Percentiles rank a stretch among this genome's conserved stretches.
Evolutionary conservation across 2,329 filamentous ascomycete genomes (phyloP).

Genomic region (Nannizzia gypsea): DNA sequence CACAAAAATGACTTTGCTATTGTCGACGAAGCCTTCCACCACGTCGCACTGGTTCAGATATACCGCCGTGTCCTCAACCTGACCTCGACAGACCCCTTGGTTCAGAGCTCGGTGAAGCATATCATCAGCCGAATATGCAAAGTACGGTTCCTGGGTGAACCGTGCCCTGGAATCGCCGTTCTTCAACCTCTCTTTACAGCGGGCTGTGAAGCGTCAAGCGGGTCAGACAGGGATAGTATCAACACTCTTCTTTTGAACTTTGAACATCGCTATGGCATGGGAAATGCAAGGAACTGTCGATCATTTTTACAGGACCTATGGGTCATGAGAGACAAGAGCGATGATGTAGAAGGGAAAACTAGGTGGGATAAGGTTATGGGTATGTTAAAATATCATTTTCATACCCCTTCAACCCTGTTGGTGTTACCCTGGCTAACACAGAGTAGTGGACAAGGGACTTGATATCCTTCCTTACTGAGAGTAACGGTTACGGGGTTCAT

Average conservation of each 20-base stretch:
- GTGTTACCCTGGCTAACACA: neutral
- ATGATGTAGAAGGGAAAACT: conserved; percentile 12
- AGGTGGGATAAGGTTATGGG: conserved; percentile 17
- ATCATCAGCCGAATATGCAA: conserved; percentile 13
- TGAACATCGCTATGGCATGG: conserved; percentile 51
- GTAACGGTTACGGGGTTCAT: neutral
- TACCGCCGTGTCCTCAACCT: conserved; percentile 13
- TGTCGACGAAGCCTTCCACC: conserved; percentile 14
- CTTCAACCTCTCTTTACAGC: conserved; percentile 55
- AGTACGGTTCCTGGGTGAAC: conserved; percentile 13
- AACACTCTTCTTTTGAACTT: conserved; percentile 42
- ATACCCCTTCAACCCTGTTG: neutral
- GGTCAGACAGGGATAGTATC: conserved; percentile 42
- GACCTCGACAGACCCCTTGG: conserved; percentile 13
- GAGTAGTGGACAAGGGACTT: conserved; percentile 14
- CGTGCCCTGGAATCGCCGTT: conserved; percentile 49
- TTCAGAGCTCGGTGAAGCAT: conserved; percentile 12
- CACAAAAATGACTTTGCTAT: conserved; percentile 14
- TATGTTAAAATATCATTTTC: conserved; percentile 8
- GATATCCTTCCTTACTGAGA: conserved; percentile 14
- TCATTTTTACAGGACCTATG: conserved; percentile 51
- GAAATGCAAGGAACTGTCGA: conserved; percentile 52
- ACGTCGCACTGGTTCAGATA: conserved; percentile 14
- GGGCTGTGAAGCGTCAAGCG: conserved; percentile 45
- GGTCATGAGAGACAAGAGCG: conserved; percentile 19